These are phyloP conservation scores for Cucumis cinereus DNA, from an alignment of 306 rosid genomes.

Conservation along the genomic window DNA sequence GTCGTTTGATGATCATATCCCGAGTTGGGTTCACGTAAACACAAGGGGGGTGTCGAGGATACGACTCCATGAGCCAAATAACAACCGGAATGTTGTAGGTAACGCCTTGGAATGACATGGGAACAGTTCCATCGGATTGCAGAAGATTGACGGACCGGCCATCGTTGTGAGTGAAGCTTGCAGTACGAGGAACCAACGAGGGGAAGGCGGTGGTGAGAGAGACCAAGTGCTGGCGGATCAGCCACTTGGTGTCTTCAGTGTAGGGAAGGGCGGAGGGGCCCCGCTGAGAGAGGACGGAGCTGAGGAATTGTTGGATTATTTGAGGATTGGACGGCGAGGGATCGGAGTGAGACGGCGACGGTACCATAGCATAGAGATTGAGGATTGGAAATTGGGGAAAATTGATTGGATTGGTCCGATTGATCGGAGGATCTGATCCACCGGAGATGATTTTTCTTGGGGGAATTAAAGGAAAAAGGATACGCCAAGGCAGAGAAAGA, in stretches of 20 bases:
- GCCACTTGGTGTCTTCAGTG: conserved; percentile 76
- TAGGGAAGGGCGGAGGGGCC: conserved; percentile 91
- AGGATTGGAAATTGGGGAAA: background rate
- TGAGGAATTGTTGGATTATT: conserved; percentile 51
- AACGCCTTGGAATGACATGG: conserved; percentile 55
- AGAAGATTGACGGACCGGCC: conserved; percentile 90
- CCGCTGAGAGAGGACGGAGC: conserved; percentile 90
- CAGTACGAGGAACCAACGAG: conserved; percentile 77
- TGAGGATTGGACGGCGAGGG: conserved; percentile 31
- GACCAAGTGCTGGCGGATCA: conserved; percentile 75
- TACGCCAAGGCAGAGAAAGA: background rate
- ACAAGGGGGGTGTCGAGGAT: conserved; percentile 82
- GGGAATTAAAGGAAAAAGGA: background rate
- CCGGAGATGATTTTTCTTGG: background rate
- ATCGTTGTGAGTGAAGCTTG: conserved; percentile 84
- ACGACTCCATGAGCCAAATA: conserved; percentile 85
- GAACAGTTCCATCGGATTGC: conserved; percentile 80
- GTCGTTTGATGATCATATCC: conserved; percentile 90
- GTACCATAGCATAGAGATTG: conserved; percentile 20
- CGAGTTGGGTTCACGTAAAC: conserved; percentile 88
- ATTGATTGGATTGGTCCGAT: background rate
- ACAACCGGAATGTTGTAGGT: conserved; percentile 87
- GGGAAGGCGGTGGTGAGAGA: conserved; percentile 42
- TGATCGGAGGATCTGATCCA: background rate
- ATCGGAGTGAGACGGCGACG: conserved; percentile 27